Evolutionary conservation across 306 rosid genomes (phyloP), one percentile per base, ranked within the genome.

Genomic region (Casuarina cunninghamiana): DNA sequence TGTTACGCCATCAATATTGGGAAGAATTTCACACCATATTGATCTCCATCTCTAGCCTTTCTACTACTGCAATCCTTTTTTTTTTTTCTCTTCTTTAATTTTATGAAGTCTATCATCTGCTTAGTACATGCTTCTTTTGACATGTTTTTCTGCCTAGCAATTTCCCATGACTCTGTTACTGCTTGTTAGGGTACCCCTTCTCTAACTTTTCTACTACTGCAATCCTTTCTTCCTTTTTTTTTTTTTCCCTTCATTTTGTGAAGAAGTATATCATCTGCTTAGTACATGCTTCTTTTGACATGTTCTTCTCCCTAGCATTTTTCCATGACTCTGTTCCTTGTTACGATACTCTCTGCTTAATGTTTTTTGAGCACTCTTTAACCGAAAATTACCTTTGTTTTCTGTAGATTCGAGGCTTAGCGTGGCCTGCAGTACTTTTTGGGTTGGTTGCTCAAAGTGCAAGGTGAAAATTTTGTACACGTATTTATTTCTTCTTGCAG

Each of bases 371-470:
- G 65, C 45, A 26, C 53, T 65, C 44, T 65, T 66, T 19, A 61
- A 54, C 82, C 50, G 49, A 54, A 44, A 11, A 4, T 26, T 41
- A 35, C 78, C 9, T 19, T 51, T 74, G 76, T 72, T 74, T 43
- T 62, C 81, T 37, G 79, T 79, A 90, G 91, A 87, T 90, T 78
- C 90, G 91, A 75, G 90, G 94, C 39, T 84, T 87, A 71, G 91
- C 94, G 1, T 90, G 91, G 94, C 91, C 94, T 76, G 91, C 94
- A 75, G 66, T 90, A 50, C 94, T 90, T 80, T 84, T 82, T 63
- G 94, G 94, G 54, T 86, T 87, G 88, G 88, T 90, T 73, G 88
- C 94, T 68, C 90, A 90, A 73, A 90, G 94, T 57, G 94, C 94
- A 77, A 90, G 94, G 91, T 90, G 69, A 39, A 76, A 71, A 58